A percentile compares a stretch with the other conserved stretches of the same genome.
These are phyloP conservation scores for Bruguiera gymnorhiza DNA, from an alignment of 345 rosid genomes.

Conservation along the genomic window DNA sequence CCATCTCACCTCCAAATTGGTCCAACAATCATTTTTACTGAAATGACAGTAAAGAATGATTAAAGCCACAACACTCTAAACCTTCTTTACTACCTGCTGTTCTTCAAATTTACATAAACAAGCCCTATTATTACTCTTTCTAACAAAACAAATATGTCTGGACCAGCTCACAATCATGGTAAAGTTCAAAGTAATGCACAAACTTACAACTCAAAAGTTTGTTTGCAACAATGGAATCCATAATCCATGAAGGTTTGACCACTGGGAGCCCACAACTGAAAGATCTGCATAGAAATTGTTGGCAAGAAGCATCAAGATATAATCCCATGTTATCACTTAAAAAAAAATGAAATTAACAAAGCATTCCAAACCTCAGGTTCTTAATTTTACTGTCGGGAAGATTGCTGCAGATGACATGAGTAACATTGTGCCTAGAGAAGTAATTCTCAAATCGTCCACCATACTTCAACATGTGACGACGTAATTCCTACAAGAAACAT, in stretches of 20 bases:
- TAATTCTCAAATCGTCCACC: slow-evolving; percentile 77
- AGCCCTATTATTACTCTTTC: background rate
- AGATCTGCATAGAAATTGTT: slow-evolving; percentile 49
- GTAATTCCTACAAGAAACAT: slow-evolving; percentile 39
- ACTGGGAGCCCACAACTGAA: slow-evolving; percentile 93
- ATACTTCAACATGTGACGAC: slow-evolving; percentile 51
- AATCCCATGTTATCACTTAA: background rate
- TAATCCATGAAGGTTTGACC: slow-evolving; percentile 84
- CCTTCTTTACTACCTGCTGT: no score
- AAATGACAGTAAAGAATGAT: no score
- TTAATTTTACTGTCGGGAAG: slow-evolving; percentile 76
- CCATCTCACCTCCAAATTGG: no score
- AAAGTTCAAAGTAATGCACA: slow-evolving; percentile 7
- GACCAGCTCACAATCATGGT: background rate
- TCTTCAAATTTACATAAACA: no score
- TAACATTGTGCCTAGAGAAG: slow-evolving; percentile 61
- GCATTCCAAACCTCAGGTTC: slow-evolving; percentile 61
- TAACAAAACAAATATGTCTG: background rate
- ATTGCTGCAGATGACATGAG: slow-evolving; percentile 79
- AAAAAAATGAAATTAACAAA: slow-evolving; percentile 8
- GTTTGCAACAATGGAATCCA: slow-evolving; percentile 71
- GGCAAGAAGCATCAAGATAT: background rate
- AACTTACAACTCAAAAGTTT: slow-evolving; percentile 81
- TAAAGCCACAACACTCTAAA: no score
- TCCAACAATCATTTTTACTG: no score